A percentile compares a stretch with the other conserved stretches of the same genome.
These are phyloP conservation scores for Globisporangium megalacanthum DNA, from an alignment of 352 stramenopile species.

Conservation along the genomic window DNA sequence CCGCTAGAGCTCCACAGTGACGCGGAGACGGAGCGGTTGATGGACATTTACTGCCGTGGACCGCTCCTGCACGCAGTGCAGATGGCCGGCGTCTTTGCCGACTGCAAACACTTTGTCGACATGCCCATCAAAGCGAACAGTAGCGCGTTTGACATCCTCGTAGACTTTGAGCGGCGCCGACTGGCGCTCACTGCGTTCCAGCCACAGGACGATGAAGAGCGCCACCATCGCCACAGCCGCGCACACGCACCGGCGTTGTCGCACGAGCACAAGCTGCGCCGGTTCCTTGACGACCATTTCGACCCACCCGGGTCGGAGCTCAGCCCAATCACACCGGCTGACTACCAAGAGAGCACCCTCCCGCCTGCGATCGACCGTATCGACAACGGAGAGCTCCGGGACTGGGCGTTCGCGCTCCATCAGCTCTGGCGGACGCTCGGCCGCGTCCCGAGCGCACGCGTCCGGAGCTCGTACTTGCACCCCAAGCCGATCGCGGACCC, in stretches of 20 bases:
- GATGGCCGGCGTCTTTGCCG: constrained; percentile 71
- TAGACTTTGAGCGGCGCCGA: constrained; percentile 56
- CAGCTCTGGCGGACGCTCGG: constrained; percentile 71
- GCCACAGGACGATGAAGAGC: not conserved
- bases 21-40: constrained; percentile 43
- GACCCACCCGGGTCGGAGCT: constrained; percentile 73
- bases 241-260: constrained; percentile 2
- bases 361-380: constrained; percentile 57
- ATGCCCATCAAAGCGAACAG: constrained; percentile 88
- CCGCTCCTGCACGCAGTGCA: constrained; percentile 66
- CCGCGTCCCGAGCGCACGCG: constrained; percentile 38
- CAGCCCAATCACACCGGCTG: constrained; percentile 54
- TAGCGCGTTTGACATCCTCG: constrained; percentile 57
- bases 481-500: constrained; percentile 35
- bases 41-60: constrained; percentile 75
- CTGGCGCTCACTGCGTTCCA: constrained; percentile 54
- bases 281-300: constrained; percentile 82
- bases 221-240: no score
- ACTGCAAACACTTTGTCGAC: constrained; percentile 93
- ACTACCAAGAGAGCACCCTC: constrained; percentile 48
- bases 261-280: constrained; percentile 38
- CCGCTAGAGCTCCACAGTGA: constrained; percentile 23
- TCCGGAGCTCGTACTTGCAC: constrained; percentile 55
- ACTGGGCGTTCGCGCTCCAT: constrained; percentile 72
- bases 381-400: constrained; percentile 35